Conservation (phyloP, 2,329 filamentous ascomycete species). For the Cadophora sp. region DNA sequence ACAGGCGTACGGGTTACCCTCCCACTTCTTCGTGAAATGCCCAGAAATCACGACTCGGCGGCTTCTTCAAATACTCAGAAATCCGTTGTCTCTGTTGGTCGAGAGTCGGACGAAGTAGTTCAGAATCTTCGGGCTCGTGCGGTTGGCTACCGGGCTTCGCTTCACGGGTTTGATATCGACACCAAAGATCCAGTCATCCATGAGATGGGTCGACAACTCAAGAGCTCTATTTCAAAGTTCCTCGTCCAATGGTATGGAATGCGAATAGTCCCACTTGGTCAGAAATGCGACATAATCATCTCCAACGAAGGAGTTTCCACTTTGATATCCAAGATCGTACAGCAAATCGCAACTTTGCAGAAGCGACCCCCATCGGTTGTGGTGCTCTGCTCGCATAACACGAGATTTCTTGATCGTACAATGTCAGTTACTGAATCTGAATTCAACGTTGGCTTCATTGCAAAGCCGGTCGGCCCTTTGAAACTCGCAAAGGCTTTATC, state of each 20-base stretch:
- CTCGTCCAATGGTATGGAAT: conserved; percentile 44
- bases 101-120: conserved; percentile 40
- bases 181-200: conserved; percentile 36
- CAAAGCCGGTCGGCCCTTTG: conserved; percentile 44
- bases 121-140: conserved; percentile 33
- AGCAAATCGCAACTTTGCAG: conserved; percentile 15
- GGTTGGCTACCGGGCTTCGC: conserved; percentile 36
- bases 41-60: conserved; percentile 32
- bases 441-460: conserved; percentile 42
- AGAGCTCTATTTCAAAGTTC: conserved; percentile 41
- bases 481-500: conserved; percentile 44
- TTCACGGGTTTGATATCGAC: conserved; percentile 42
- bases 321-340: conserved; percentile 31
- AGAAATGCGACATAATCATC: conserved; percentile 39
- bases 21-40: conserved; percentile 42
- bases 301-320: conserved; percentile 38
- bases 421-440: conserved; percentile 24
- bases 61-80: conserved; percentile 29
- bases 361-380: conserved; percentile 37
- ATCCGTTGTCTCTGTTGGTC: conserved; percentile 33
- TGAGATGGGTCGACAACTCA: conserved; percentile 35
- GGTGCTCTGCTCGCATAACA: conserved; percentile 42
- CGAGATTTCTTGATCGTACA: conserved; percentile 36
- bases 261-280: conserved; percentile 39
- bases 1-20: conserved; percentile 44